Base-by-base conservation (phyloP, 441 rosid genomes). In the Manihot esculenta region DNA sequence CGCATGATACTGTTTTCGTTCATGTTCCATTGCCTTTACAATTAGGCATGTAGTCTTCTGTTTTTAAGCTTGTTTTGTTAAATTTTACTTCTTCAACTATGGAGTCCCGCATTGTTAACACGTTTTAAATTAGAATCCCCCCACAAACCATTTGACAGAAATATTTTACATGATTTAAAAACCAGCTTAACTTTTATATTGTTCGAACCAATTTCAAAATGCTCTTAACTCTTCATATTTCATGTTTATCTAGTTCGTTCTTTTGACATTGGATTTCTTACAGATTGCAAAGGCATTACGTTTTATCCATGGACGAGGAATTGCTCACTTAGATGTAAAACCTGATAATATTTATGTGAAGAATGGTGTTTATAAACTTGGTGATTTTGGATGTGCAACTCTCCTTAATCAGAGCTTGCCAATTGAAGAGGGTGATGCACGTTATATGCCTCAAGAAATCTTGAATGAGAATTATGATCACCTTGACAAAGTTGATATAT, bases 361-460 rank as follows among this genome's bases (percentile, higher is more conserved):
- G 83, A 83, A 84, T 35, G 88, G 93, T 68, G 80, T 85, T 56
- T 87, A 86, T 75, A 94, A 94, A 79, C 94, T 94, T 6, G 99
- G 98, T 38, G 99, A 94, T 76, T 91, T 94, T 62, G 99, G 99
- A 70, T 92, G 94, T 77, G 98, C 99, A 38, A 94, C 96, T 44
- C 90, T 84, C 59, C 85, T 94, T 41, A 81, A 92, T 71, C 85
- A 83, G 81, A 92, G 87, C 79, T 81, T 94, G 58, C 91, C 96
- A 53, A 73, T 94, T 62, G 98, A 94, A 71, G 99, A 94, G 84
- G 99, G 98, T 10, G 99, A 94, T 83, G 98, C 93, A 42, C 96
- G 97, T 27, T 94, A 94, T 79, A 94, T 94, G 99, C 98, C 99
- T 51, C 99, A 86, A 75, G 98, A 94, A 77, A 89, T 94, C 79